These are phyloP conservation scores for Cladosporium halotolerans DNA, from an alignment of 2,329 filamentous ascomycete species.

Conservation along the genomic window DNA sequence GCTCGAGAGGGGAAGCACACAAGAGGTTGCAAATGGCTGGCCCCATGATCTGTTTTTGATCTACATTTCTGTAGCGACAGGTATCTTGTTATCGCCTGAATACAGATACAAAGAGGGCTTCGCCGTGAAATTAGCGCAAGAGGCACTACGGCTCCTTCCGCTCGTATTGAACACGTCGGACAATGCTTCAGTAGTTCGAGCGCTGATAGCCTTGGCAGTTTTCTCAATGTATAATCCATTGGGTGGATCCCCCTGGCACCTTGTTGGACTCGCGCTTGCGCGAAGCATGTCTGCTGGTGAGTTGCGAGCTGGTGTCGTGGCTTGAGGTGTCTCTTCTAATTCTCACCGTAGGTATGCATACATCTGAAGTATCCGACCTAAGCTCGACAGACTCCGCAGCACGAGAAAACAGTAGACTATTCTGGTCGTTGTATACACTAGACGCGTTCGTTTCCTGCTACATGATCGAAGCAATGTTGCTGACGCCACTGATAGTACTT, in stretches of 20 bases:
- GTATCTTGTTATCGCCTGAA: background rate
- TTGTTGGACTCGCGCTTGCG: conserved; percentile 5
- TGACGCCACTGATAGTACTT: background rate
- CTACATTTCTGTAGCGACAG: background rate
- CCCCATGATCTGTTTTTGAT: background rate
- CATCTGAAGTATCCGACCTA: background rate
- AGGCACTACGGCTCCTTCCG: background rate
- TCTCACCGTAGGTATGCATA: background rate
- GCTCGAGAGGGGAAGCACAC: background rate
- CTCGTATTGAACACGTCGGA: background rate
- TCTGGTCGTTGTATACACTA: conserved; percentile 5
- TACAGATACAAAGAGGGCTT: background rate
- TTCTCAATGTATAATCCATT: background rate
- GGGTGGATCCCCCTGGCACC: conserved; percentile 3
- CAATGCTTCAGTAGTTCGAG: background rate
- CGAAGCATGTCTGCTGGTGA: background rate
- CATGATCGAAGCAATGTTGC: background rate
- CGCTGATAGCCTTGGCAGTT: background rate
- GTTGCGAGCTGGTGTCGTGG: too few species aligned
- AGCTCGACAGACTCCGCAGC: background rate
- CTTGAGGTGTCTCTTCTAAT: too few species aligned
- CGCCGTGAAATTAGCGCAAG: background rate
- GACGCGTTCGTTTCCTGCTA: background rate
- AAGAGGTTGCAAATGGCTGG: background rate
- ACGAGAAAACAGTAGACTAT: background rate